A percentile compares a stretch with the other conserved stretches of the same genome.
Evolutionary conservation across 352 stramenopile genomes (phyloP).

Genomic region (Albugo laibachii): DNA sequence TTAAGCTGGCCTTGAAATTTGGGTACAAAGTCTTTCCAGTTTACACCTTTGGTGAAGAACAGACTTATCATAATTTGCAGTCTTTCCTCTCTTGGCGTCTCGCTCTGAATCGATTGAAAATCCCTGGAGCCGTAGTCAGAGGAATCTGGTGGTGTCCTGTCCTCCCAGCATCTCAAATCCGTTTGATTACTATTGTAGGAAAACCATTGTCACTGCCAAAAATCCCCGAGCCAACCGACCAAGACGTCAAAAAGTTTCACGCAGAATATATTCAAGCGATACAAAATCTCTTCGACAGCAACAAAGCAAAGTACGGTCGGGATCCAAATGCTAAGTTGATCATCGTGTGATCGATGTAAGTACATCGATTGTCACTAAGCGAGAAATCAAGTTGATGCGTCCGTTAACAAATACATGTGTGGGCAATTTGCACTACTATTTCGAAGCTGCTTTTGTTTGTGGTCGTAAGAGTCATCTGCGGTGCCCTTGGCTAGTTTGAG

Average conservation of each 20-base stretch:
- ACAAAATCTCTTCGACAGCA: constrained; percentile 66
- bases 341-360: constrained; percentile 15
- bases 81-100: constrained; percentile 58
- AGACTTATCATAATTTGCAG: constrained; percentile 73
- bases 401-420: too few species aligned
- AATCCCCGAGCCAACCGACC: constrained; percentile 66
- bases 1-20: constrained; percentile 83
- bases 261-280: constrained; percentile 69
- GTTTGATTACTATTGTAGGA: constrained; percentile 80
- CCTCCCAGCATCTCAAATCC: constrained; percentile 51
- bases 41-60: constrained; percentile 86
- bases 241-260: constrained; percentile 81
- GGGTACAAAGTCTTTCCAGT: constrained; percentile 77
- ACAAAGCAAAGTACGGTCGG: constrained; percentile 64
- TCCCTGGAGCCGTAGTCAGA: constrained; percentile 67
- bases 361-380: neutral
- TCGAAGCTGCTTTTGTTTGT: too few species aligned
- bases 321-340: constrained; percentile 34
- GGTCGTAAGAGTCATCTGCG: too few species aligned
- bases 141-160: constrained; percentile 56
- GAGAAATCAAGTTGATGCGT: too few species aligned
- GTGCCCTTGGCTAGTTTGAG: too few species aligned
- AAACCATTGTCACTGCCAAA: constrained; percentile 69
- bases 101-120: constrained; percentile 57
- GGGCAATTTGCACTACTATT: too few species aligned